Base-by-base conservation (phyloP, 75 land plant species). In the Chamaecyparis obtusa region DNA sequence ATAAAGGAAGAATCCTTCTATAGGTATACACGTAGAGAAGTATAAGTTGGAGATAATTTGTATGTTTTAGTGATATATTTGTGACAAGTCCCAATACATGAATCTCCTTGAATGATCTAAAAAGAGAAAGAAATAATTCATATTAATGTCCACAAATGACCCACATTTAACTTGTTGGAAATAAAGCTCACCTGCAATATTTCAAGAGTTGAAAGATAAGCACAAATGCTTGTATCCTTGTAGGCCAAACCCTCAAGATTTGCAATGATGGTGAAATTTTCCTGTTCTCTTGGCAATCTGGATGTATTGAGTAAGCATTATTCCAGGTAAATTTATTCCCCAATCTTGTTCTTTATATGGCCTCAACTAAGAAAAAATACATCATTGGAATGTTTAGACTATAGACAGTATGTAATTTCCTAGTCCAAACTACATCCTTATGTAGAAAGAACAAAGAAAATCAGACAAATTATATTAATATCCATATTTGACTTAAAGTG, bases 261-360 rank as follows among this genome's bases (percentile, higher is more conserved):
- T 51, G 84, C 81, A 39, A 91, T 87, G 85, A 89, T 76, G n/a
- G 56, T 86, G 83, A 91, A 91, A n/a, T 89, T 91, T 55, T 91
- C 92, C 77, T 85, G 55, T 84, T 60, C 60, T 54, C 60, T 84
- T 30, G 85, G 36, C 60, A 49, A 44, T 6, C 85, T 49, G 39
- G 41, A 55, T 24, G 54, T 7, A 49, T 84, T 48, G 24, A 51
- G 33, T 32, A 33, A 84, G 27, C 8, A 51, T 83, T 83, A 84
- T 33, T 48, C 36, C 19, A 33, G 33, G 27, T 54, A 49, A 35
- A 84, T 44, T 46, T 33, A 84, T 84, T 35, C 36, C n/a, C 35
- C 19, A 56, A 10, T 7, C 9, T 84, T 54, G 49, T 32, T 51
- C 57, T 84, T 84, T 33, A 9, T 81, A 81, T n/a, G 19, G 37